Evolutionary conservation across 305 asterid genomes (phyloP).

Genomic region (Plantago lanceolata): DNA sequence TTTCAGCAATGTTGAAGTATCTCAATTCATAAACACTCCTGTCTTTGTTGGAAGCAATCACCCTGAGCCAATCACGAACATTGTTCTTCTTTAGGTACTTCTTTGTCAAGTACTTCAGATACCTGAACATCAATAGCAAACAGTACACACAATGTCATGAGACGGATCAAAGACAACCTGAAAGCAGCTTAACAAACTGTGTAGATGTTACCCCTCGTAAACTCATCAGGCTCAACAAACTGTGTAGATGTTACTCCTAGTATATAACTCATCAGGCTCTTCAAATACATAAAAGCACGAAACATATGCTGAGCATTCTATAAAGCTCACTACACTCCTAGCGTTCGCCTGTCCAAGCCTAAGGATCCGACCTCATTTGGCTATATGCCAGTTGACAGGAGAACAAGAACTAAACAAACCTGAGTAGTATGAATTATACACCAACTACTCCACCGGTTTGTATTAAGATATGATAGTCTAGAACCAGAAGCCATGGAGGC

Average conservation of each 20-base stretch:
- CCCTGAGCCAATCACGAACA: slow-evolving; percentile 74
- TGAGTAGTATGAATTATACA: no score
- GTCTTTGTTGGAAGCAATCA: slow-evolving; percentile 59
- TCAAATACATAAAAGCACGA: not conserved
- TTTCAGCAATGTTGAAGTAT: slow-evolving; percentile 83
- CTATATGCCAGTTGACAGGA: not conserved
- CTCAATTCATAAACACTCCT: slow-evolving; percentile 55
- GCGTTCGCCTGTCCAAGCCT: no score
- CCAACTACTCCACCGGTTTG: not conserved
- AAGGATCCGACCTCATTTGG: no score
- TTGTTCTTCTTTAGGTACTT: slow-evolving; percentile 73
- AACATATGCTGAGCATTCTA: no score
- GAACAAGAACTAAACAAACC: no score
- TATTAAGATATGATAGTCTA: not conserved
- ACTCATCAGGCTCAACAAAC: not conserved
- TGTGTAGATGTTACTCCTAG: not conserved
- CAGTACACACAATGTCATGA: not conserved
- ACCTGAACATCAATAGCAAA: slow-evolving; percentile 31
- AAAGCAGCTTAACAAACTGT: not conserved
- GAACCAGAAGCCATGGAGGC: not conserved
- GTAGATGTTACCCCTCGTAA: not conserved
- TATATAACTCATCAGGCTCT: not conserved
- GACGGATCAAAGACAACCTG: not conserved
- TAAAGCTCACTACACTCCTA: no score
- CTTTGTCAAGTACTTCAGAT: slow-evolving; percentile 67